Evolutionary conservation across 768 basidiomycete species (phyloP).

Genomic region (Cystofilobasidium macerans): DNA sequence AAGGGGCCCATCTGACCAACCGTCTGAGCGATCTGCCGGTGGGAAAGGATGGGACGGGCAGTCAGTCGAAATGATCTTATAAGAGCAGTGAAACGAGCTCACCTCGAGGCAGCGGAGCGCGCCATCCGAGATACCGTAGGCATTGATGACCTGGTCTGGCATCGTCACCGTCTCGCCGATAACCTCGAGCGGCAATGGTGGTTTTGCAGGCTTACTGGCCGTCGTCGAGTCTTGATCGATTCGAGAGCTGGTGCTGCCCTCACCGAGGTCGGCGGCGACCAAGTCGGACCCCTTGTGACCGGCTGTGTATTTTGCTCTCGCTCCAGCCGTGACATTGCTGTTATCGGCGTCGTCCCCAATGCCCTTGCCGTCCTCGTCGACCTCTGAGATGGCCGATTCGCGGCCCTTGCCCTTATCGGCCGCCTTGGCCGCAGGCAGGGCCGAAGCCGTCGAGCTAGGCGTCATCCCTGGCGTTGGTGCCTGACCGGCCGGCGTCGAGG

Average conservation of each 20-base stretch:
- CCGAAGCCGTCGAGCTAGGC: slow-evolving; percentile 3
- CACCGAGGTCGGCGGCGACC: neutral
- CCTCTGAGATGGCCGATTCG: slow-evolving; percentile 2
- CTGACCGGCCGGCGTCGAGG: slow-evolving; percentile 8
- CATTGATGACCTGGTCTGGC: slow-evolving; percentile 15
- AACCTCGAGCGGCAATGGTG: neutral
- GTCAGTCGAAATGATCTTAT: neutral
- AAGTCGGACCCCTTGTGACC: neutral
- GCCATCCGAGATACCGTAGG: slow-evolving; percentile 16
- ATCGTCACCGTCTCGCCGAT: slow-evolving; percentile 6
- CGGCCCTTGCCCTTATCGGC: slow-evolving; percentile 11
- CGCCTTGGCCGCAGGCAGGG: neutral
- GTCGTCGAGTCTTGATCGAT: no score
- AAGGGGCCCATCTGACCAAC: slow-evolving; percentile 18
- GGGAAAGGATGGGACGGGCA: neutral
- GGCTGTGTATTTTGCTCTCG: no score
- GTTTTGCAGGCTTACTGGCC: neutral
- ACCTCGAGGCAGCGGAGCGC: slow-evolving; percentile 23
- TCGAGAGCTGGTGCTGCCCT: no score
- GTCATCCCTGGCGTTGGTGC: slow-evolving; percentile 24
- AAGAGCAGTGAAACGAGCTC: neutral
- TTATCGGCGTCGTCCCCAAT: neutral
- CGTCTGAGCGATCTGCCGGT: slow-evolving; percentile 11
- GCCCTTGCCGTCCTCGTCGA: slow-evolving; percentile 1
- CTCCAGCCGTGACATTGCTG: no score